Evolutionary conservation across 768 basidiomycete genomes (phyloP).

Genomic region (Panellus pusillus): DNA sequence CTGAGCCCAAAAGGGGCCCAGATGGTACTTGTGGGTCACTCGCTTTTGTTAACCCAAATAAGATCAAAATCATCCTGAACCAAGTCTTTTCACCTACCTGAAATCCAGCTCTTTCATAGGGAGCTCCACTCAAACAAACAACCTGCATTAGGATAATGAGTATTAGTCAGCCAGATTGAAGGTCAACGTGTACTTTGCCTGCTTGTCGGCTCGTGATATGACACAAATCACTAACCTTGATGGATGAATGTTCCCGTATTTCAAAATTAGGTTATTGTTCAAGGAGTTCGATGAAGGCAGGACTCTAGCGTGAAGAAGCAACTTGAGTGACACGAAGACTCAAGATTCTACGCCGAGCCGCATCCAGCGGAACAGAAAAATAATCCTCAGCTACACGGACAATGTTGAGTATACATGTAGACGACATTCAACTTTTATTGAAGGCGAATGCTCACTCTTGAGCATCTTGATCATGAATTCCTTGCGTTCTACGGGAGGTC

Average conservation of each 20-base stretch:
- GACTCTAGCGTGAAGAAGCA: constrained; percentile 81
- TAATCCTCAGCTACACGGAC: constrained; percentile 56
- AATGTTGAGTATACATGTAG: neutral
- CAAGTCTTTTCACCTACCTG: constrained; percentile 29
- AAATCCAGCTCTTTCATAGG: neutral
- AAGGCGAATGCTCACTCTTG: constrained; percentile 49
- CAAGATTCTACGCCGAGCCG: constrained; percentile 66
- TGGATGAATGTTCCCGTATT: constrained; percentile 49
- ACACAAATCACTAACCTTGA: constrained; percentile 81
- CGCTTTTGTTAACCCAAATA: constrained; percentile 23
- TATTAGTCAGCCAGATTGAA: constrained; percentile 36
- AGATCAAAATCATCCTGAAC: constrained; percentile 29
- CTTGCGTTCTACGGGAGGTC: constrained; percentile 47
- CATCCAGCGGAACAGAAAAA: constrained; percentile 67
- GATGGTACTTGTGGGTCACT: constrained; percentile 42
- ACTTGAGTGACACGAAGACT: constrained; percentile 76
- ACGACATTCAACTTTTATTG: neutral
- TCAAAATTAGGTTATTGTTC: constrained; percentile 68
- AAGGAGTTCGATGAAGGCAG: constrained; percentile 63
- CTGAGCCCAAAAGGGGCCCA: constrained; percentile 80
- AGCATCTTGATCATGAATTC: constrained; percentile 55
- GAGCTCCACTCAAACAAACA: neutral
- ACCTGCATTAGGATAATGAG: no score
- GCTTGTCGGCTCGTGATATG: constrained; percentile 45
- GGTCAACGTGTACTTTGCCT: constrained; percentile 41